A percentile compares a stretch with the other conserved stretches of the same genome.
phyloP scores from a whole-genome alignment of 2,329 filamentous ascomycete genomes.

The Alternaria dauci region DNA sequence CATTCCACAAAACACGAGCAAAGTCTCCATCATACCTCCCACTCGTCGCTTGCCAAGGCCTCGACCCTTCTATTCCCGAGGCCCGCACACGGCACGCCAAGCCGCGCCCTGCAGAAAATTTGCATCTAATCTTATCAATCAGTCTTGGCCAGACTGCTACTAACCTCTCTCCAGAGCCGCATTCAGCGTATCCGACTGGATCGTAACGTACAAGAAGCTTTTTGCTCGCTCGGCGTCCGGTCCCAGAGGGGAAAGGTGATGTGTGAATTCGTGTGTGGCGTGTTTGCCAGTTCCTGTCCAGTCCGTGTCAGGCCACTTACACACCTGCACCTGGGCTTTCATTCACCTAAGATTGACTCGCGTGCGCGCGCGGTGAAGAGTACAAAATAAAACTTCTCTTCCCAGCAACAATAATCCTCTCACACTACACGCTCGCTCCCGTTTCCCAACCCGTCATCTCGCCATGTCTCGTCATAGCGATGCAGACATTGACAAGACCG shows the following conservation, averaged over 20 bases:
- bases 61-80: not conserved
- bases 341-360: not conserved
- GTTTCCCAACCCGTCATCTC: not conserved
- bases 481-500: not conserved
- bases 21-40: not conserved
- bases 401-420: no score
- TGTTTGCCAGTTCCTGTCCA: not conserved
- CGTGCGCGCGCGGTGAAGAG: not conserved
- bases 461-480: not conserved
- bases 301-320: not conserved
- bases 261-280: not conserved
- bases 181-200: not conserved
- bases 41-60: not conserved
- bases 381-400: no score
- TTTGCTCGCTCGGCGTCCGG: not conserved
- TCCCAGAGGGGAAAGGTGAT: not conserved
- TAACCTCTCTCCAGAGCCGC: not conserved
- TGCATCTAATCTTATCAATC: slow-evolving; percentile 13
- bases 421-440: no score
- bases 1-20: rapidly evolving
- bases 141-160: not conserved
- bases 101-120: not conserved
- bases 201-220: not conserved
- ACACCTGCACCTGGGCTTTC: not conserved
- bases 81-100: not conserved